Evolutionary conservation across 345 rosid genomes (phyloP).

Genomic region (Gossypium sturtianum): DNA sequence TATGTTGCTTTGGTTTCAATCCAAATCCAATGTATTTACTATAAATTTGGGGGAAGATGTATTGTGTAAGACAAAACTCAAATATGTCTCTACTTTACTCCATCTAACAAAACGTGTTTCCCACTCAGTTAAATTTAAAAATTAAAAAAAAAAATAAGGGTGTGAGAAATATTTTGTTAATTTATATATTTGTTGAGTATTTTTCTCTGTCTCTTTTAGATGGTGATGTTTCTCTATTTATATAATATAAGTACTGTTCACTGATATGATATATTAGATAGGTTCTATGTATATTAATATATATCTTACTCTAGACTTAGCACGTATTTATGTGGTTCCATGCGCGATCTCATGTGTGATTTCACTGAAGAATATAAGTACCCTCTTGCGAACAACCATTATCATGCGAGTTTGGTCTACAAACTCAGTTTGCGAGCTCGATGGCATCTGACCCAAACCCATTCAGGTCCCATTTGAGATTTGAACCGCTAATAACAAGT

Average conservation of each 20-base stretch:
- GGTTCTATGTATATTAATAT: rapidly evolving
- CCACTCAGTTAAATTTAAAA: neutral
- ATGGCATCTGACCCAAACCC: rapidly evolving
- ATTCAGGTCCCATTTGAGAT: rapidly evolving
- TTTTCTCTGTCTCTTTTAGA: too few relatives aligned
- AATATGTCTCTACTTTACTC: neutral
- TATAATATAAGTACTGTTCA: too few relatives aligned
- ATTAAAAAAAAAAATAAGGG: too few relatives aligned
- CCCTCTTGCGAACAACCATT: rapidly evolving
- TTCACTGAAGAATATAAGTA: too few relatives aligned
- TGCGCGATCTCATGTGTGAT: too few relatives aligned
- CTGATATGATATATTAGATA: too few relatives aligned
- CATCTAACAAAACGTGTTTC: neutral
- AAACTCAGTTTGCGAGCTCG: too few relatives aligned
- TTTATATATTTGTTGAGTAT: too few relatives aligned
- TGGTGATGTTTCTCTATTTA: too few relatives aligned
- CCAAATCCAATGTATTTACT: neutral
- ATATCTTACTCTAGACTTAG: rapidly evolving
- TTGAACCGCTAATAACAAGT: too few relatives aligned
- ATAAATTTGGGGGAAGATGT: neutral
- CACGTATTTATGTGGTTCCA: rapidly evolving
- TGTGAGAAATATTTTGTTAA: too few relatives aligned
- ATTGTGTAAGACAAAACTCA: neutral
- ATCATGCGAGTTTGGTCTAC: too few relatives aligned
- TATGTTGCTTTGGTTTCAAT: neutral